A percentile compares a stretch with the other conserved stretches of the same genome.
Evolutionary conservation across 176 grass and related monocot species (phyloP).

Genomic region (Aegilops longissima): DNA sequence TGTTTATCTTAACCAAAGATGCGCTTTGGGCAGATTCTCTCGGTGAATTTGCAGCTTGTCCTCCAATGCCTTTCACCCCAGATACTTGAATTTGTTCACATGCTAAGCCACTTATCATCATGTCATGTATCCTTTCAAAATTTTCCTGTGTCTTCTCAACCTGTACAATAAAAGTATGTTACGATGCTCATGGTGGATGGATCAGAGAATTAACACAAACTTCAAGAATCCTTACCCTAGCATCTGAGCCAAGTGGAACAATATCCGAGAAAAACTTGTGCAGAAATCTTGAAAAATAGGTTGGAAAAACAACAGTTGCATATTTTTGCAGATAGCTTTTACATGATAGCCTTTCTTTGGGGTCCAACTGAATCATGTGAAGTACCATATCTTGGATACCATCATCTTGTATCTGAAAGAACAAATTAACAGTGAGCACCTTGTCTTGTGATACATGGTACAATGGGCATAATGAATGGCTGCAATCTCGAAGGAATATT

Average conservation of each 20-base stretch:
- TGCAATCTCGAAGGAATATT: slow-evolving; percentile 23
- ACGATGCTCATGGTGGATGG: background rate
- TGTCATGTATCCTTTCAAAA: slow-evolving; percentile 73
- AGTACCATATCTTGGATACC: slow-evolving; percentile 95
- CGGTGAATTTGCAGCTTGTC: slow-evolving; percentile 33
- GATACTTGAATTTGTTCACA: slow-evolving; percentile 33
- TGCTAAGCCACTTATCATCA: slow-evolving; percentile 56
- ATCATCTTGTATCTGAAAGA: slow-evolving; percentile 89
- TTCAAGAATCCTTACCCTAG: slow-evolving; percentile 64
- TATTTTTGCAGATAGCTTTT: slow-evolving; percentile 88
- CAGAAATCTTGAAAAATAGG: slow-evolving; percentile 88
- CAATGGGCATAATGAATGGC: background rate
- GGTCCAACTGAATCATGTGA: slow-evolving; percentile 99
- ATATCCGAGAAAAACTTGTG: slow-evolving; percentile 96
- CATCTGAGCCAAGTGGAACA: slow-evolving; percentile 87
- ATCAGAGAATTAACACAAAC: slow-evolving; percentile 25
- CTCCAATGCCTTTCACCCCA: slow-evolving; percentile 26
- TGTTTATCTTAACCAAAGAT: slow-evolving; percentile 42
- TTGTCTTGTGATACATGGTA: slow-evolving; percentile 1
- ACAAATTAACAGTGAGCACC: slow-evolving; percentile 20
- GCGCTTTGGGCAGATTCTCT: slow-evolving; percentile 29
- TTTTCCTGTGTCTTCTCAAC: slow-evolving; percentile 71
- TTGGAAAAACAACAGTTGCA: slow-evolving; percentile 75
- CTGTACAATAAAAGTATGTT: slow-evolving; percentile 41
- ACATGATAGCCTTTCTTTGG: slow-evolving; percentile 80